Percentiles rank a stretch among this genome's conserved stretches.
Evolutionary conservation across 2,329 filamentous ascomycete genomes (phyloP).

Genomic region (Penicillium sp.): DNA sequence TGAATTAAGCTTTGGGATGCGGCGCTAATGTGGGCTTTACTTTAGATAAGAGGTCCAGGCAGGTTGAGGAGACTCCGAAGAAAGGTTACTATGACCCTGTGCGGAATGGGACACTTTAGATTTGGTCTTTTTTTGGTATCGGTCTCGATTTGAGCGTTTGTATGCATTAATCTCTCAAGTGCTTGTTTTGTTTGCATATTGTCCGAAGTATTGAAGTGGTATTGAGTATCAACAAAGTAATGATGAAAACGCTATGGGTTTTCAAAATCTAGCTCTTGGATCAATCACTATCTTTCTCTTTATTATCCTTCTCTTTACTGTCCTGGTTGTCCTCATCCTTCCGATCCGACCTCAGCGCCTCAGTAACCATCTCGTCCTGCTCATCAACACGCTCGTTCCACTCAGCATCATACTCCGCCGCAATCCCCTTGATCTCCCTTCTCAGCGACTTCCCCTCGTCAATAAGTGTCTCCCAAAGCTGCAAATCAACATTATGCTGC

Average conservation of each 20-base stretch:
- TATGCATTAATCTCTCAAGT: neutral
- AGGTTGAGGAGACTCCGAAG: slow-evolving; percentile 29
- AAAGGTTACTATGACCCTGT: slow-evolving; percentile 46
- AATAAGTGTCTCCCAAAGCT: slow-evolving; percentile 74
- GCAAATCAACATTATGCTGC: slow-evolving; percentile 71
- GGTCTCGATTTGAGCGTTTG: slow-evolving; percentile 1
- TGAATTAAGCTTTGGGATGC: neutral
- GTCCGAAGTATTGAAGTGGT: neutral
- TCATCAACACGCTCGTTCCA: slow-evolving; percentile 80
- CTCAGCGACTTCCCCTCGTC: slow-evolving; percentile 77
- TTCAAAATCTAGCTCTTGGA: neutral
- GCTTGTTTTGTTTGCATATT: neutral
- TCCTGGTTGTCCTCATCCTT: slow-evolving; percentile 38
- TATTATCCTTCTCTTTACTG: slow-evolving; percentile 27
- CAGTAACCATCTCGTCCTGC: slow-evolving; percentile 60
- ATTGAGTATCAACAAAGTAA: neutral
- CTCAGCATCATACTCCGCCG: slow-evolving; percentile 85
- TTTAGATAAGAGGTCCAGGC: slow-evolving; percentile 25
- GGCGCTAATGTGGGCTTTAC: slow-evolving; percentile 1
- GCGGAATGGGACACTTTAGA: slow-evolving; percentile 36
- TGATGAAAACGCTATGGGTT: neutral
- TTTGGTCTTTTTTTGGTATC: neutral
- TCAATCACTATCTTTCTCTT: slow-evolving; percentile 25
- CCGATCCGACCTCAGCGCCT: slow-evolving; percentile 54
- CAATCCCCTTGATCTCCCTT: slow-evolving; percentile 76